phyloP scores from a whole-genome alignment of 495 filamentous ascomycete genomes.

The Podospora tetraspora region DNA sequence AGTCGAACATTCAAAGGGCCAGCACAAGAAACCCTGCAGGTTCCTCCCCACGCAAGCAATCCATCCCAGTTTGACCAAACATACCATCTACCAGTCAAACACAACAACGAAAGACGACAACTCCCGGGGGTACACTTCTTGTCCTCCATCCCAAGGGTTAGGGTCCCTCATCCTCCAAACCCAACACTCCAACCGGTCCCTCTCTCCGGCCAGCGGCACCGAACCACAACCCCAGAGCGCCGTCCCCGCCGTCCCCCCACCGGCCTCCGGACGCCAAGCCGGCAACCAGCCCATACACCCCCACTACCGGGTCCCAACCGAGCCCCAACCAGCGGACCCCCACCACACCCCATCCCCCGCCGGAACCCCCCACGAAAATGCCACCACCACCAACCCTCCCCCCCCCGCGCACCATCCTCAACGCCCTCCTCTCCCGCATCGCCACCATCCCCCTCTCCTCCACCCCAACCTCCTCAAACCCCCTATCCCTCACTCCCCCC shows the following conservation, averaged over 20 bases:
- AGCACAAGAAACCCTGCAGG: neutral
- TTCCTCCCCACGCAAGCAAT: neutral
- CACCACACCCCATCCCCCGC: neutral
- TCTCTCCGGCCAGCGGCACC: neutral
- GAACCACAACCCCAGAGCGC: neutral
- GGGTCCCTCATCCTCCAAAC: neutral
- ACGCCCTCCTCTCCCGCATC: conserved; percentile 42
- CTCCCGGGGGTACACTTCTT: neutral
- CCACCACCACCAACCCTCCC: conserved; percentile 25
- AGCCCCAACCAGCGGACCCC: neutral
- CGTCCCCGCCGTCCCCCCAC: neutral
- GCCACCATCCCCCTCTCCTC: conserved; percentile 29
- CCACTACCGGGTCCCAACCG: neutral
- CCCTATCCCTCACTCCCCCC: conserved; percentile 35
- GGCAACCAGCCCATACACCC: neutral
- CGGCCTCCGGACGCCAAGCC: neutral
- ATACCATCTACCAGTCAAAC: neutral
- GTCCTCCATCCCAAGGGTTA: neutral
- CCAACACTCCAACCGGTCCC: neutral
- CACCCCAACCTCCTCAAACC: conserved; percentile 25
- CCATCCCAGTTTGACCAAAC: neutral
- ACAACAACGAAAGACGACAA: neutral
- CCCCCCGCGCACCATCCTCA: conserved; percentile 38
- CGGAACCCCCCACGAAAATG: neutral
- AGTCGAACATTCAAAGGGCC: neutral